Base-by-base conservation (phyloP, 768 basidiomycete species). In the Pluteus cervinus region DNA sequence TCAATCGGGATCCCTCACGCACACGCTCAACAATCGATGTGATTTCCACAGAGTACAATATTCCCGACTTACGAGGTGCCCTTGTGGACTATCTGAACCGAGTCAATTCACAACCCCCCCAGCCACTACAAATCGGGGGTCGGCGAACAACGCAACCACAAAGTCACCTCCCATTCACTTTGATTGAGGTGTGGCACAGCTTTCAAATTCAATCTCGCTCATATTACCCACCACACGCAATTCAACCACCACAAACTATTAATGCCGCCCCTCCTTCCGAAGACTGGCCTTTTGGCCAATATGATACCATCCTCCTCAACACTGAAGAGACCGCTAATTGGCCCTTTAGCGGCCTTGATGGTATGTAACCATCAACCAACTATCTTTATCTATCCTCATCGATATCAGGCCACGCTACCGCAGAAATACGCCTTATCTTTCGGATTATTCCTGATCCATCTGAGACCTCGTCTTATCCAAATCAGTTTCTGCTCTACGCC, bases 401-500 rank as follows among this genome's bases (percentile, higher is more conserved):
- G n/a, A n/a, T n/a, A n/a, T n/a, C n/a, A 51, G 49, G 44, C 3
- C 49, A 48, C 22, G 15, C 25, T 4, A 31, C 46, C 8, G 38
- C 29, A 7, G 42, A 51, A 15, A n/a, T 51, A 2, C 24, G 28
- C 3, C 20, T 48, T 18, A 46, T 48, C 8, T 35, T 51, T n/a
- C 28, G 44, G 2, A 32, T 39, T n/a, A 41, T 48, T 15, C 40
- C 39, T n/a, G n/a, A n/a, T n/a, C n/a, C n/a, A n/a, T n/a, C n/a
- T n/a, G n/a, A n/a, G n/a, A n/a, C n/a, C n/a, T n/a, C n/a, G n/a
- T n/a, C n/a, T n/a, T n/a, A n/a, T n/a, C n/a, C n/a, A n/a, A 25
- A 37, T 2, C 29, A 15, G 12, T 52, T 45, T 30, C 25, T 52
- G 12, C 39, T 40, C 7, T 53, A 51, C 32, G 40, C 46, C 4